Evolutionary conservation across 306 rosid species (phyloP), one percentile per base, ranked within the genome.

Genomic region (Cicer pinnatifidum): DNA sequence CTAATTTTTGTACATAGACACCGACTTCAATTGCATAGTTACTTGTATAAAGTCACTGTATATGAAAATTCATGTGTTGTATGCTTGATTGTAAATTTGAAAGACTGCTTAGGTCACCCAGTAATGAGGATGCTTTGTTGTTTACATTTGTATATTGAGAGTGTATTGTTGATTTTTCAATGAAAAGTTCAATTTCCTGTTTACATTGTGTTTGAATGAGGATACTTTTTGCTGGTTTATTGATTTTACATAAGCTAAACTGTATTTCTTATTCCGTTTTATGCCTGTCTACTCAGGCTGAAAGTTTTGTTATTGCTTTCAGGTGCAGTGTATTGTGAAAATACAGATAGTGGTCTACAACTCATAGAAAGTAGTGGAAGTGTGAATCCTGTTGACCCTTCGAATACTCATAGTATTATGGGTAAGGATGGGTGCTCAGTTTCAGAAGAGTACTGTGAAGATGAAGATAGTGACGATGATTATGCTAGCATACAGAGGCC

Each of bases 401-500:
- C 75, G 53, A 80, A 74, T 77, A 58, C 73, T 67, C 72, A 15
- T 46, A 69, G 35, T 72, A 46, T 78, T 38, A 73, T 58, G 17
- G 69, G 79, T 20, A 83, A 70, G 75, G 85, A 81, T 51, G 84
- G 76, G 63, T 47, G 44, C 76, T 45, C 85, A 69, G 16, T 15
- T 81, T 77, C 51, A 51, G 87, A 84, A 75, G 88, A 88, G 69
- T 54, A 45, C 79, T 68, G 54, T 33, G 88, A 85, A 68, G 89
- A 86, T 45, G 84, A 79, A 73, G 96, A 83, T 38, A 89, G 88
- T 63, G 97, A 91, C 4, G 92, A 85, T 68, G 92, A 89, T 63
- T 87, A 85, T 81, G 76, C 80, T 67, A 88, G 88, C 89, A 89
- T 93, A 69, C 96, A 88, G 79, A 88, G 88, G 82, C 96, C 97